Evolutionary conservation across 192 early-diverging fungal species (phyloP).

Genomic region (Entophlyctis luteolus): DNA sequence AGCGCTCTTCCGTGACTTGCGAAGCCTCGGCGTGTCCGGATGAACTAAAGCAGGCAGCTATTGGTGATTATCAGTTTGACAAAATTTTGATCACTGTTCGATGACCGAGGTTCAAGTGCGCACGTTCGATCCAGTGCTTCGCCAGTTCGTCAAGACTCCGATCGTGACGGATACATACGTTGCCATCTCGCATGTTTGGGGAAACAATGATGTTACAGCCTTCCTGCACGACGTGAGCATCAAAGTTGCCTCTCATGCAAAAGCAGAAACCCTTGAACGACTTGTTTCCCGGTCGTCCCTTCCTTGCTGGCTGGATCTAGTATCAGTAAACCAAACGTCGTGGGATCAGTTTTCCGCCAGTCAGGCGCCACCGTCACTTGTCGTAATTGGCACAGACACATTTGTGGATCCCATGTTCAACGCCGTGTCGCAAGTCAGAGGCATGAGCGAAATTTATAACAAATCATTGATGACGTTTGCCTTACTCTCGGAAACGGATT

Average conservation of each 20-base stretch:
- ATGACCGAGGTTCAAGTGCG: too few species aligned
- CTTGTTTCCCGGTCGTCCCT: neutral
- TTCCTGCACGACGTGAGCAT: neutral
- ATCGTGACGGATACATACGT: neutral
- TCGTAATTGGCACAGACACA: neutral
- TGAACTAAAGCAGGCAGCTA: too few species aligned
- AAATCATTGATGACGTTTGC: neutral
- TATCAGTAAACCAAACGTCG: neutral
- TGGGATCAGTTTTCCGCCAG: neutral
- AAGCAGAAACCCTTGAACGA: neutral
- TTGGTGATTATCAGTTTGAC: too few species aligned
- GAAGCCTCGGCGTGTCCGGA: too few species aligned
- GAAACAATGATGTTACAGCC: neutral
- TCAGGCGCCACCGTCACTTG: neutral
- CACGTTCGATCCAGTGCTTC: neutral
- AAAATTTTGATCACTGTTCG: too few species aligned
- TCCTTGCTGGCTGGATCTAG: neutral
- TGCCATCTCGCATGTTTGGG: neutral
- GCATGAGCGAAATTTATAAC: neutral
- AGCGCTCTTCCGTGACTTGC: too few species aligned
- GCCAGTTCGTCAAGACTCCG: neutral
- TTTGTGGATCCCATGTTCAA: neutral
- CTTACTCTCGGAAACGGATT: neutral
- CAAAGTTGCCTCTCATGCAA: neutral
- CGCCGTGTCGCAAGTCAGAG: neutral